These are phyloP conservation scores for Dalbergia cochinchinensis DNA, from an alignment of 306 rosid species.

Conservation along the genomic window DNA sequence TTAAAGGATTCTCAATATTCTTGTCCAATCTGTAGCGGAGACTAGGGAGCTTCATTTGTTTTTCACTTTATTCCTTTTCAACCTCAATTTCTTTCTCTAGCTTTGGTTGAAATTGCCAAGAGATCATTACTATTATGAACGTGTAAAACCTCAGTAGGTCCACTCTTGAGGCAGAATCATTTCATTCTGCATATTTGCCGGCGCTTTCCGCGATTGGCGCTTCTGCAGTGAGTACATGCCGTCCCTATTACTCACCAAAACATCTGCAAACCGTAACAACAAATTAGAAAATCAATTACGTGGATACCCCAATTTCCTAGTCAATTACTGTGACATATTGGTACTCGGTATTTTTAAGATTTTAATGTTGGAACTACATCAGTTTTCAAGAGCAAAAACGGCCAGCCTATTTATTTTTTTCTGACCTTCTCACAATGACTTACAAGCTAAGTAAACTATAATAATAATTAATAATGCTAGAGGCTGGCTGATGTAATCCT, in stretches of 20 bases:
- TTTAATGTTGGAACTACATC: neutral
- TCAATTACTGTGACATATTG: constrained; percentile 17
- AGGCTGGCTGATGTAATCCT: neutral
- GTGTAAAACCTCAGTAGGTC: constrained; percentile 64
- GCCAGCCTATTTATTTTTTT: neutral
- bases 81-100: neutral
- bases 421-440: neutral
- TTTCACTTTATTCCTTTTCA: constrained; percentile 26
- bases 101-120: constrained; percentile 30
- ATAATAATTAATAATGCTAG: neutral
- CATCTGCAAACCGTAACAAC: constrained; percentile 45
- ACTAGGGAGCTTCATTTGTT: neutral
- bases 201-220: constrained; percentile 43
- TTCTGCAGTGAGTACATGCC: constrained; percentile 57
- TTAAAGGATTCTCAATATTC: constrained; percentile 3
- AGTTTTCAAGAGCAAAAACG: neutral
- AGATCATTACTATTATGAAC: neutral
- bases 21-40: neutral
- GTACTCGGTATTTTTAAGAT: neutral
- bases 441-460: constrained; percentile 41
- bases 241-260: constrained; percentile 44
- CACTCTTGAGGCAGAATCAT: constrained; percentile 79
- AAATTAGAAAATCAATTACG: neutral
- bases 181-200: constrained; percentile 50
- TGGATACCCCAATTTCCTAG: constrained; percentile 16